phyloP scores from a whole-genome alignment of 1,284 basidiomycete species.

The Butyriboletus appendiculatus region DNA sequence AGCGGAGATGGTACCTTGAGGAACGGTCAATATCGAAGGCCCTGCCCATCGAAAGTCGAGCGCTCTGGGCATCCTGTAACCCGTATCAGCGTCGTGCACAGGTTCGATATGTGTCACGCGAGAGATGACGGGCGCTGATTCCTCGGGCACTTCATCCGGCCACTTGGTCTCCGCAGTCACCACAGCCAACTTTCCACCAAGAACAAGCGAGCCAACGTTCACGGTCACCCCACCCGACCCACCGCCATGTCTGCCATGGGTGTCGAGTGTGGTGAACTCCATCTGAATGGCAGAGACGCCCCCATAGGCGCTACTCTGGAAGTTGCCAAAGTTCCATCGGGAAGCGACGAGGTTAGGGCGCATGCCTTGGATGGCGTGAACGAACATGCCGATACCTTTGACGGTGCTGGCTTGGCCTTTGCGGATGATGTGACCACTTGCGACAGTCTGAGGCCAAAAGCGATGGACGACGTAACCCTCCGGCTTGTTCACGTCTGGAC shows the following conservation, averaged over 20 bases:
- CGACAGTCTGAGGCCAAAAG: slow-evolving; percentile 82
- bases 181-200: slow-evolving; percentile 73
- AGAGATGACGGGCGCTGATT: slow-evolving; percentile 57
- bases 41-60: slow-evolving; percentile 83
- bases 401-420: slow-evolving; percentile 70
- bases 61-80: slow-evolving; percentile 76
- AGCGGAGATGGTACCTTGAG: slow-evolving; percentile 57
- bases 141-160: slow-evolving; percentile 56
- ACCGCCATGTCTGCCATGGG: slow-evolving; percentile 71
- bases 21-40: slow-evolving; percentile 54
- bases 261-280: slow-evolving; percentile 90
- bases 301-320: slow-evolving; percentile 72
- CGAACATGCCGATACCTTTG: slow-evolving; percentile 86
- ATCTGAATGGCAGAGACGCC: slow-evolving; percentile 89
- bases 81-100: slow-evolving; percentile 71
- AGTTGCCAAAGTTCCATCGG: slow-evolving; percentile 96
- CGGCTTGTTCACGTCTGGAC: slow-evolving; percentile 67
- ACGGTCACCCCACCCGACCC: slow-evolving; percentile 81
- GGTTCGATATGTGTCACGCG: slow-evolving; percentile 68
- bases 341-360: slow-evolving; percentile 92
- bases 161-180: slow-evolving; percentile 73
- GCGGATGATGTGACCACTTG: slow-evolving; percentile 71
- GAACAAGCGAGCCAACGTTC: slow-evolving; percentile 84
- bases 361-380: slow-evolving; percentile 99
- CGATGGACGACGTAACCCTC: slow-evolving; percentile 92